A percentile compares a stretch with the other conserved stretches of the same genome.
Evolutionary conservation across 2,329 filamentous ascomycete genomes (phyloP).

Genomic region (Trichoderma endophyticum): DNA sequence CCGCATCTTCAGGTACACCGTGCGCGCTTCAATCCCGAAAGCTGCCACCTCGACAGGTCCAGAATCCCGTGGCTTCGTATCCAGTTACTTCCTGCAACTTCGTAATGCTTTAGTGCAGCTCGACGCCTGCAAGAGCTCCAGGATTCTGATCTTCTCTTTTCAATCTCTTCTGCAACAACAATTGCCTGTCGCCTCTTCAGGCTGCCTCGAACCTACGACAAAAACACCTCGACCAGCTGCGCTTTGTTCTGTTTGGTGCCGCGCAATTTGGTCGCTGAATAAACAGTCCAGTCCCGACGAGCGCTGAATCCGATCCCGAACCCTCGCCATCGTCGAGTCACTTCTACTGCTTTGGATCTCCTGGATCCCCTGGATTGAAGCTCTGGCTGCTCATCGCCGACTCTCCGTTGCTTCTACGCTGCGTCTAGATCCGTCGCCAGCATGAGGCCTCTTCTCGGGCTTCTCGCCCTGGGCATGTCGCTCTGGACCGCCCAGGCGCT

Average conservation of each 20-base stretch:
- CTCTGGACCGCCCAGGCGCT: conserved; percentile 52
- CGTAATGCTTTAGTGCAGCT: not conserved
- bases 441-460: conserved; percentile 55
- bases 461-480: conserved; percentile 53
- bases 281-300: not conserved
- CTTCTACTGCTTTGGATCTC: not conserved
- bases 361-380: not conserved
- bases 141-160: not conserved
- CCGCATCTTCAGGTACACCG: conserved; percentile 13
- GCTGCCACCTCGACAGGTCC: conserved; percentile 15
- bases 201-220: not conserved
- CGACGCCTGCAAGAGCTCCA: not conserved
- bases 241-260: not conserved
- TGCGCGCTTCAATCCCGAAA: conserved; percentile 13
- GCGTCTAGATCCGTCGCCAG: conserved; percentile 23
- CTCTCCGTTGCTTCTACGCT: not conserved
- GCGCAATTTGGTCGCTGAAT: conserved; percentile 11
- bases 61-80: not conserved
- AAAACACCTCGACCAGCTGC: not conserved
- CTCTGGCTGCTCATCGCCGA: not conserved
- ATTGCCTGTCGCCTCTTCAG: not conserved
- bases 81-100: not conserved
- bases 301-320: not conserved
- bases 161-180: not conserved
- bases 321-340: not conserved